phyloP scores from a whole-genome alignment of 1,284 basidiomycete genomes.

The Puccinia polysora region DNA sequence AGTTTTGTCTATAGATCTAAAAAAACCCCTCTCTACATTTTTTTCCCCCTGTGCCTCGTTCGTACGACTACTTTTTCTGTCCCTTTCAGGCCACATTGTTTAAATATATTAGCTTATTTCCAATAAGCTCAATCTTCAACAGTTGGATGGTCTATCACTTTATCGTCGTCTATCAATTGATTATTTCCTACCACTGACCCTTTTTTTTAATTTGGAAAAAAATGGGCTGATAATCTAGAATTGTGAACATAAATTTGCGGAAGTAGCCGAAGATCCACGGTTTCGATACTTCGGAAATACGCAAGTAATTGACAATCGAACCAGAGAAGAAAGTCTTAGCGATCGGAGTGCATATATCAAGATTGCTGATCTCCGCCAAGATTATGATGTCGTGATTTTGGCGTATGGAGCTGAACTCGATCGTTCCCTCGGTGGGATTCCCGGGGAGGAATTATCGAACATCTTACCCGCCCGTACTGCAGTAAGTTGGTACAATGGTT shows the following conservation, averaged over 20 bases:
- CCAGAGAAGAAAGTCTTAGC: slow-evolving; percentile 18
- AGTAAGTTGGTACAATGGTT: slow-evolving; percentile 96
- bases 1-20: not conserved
- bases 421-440: slow-evolving; percentile 51
- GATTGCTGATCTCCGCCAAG: slow-evolving; percentile 46
- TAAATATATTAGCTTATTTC: too few relatives aligned
- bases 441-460: slow-evolving; percentile 55
- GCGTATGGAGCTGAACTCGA: slow-evolving; percentile 57
- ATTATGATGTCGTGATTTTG: slow-evolving; percentile 52
- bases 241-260: slow-evolving; percentile 91
- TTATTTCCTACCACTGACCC: too few relatives aligned
- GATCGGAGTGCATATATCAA: slow-evolving; percentile 46
- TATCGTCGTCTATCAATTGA: not conserved
- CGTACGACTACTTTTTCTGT: not conserved
- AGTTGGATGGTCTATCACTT: not conserved
- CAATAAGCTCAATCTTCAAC: not conserved
- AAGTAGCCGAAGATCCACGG: slow-evolving; percentile 63
- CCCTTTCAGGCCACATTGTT: too few relatives aligned
- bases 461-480: slow-evolving; percentile 76
- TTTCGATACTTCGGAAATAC: slow-evolving; percentile 84
- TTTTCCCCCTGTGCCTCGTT: not conserved
- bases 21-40: not conserved
- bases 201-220: slow-evolving; percentile 13
- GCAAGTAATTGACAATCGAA: not conserved
- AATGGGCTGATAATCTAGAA: slow-evolving; percentile 75